Percentiles rank a stretch among this genome's conserved stretches.
Conservation (phyloP, 257 asterid species). For the Fraxinus excelsior region DNA sequence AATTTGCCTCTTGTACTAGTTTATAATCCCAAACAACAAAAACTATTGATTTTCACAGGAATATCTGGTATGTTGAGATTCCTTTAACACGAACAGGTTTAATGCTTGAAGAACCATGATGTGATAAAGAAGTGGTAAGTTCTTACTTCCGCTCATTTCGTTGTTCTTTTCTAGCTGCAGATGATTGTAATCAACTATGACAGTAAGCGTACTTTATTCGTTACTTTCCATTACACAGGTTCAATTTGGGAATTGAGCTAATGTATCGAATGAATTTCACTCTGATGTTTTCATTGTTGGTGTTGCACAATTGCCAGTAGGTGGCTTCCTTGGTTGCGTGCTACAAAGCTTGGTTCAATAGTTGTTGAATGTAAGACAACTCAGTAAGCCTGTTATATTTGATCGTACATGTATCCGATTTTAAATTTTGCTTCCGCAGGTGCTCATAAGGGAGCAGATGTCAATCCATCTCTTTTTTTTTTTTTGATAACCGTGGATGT, state of each 20-base stretch:
- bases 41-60: background rate
- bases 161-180: conserved; percentile 1
- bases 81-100: too few species aligned
- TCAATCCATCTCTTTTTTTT: too few species aligned
- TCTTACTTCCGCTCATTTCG: background rate
- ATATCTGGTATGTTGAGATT: background rate
- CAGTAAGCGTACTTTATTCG: background rate
- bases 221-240: background rate
- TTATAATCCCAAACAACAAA: background rate
- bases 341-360: conserved; percentile 85
- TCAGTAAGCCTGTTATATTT: conserved; percentile 3
- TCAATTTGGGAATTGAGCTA: background rate
- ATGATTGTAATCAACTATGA: background rate
- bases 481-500: too few species aligned
- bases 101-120: too few species aligned
- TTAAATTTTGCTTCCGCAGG: conserved; percentile 7
- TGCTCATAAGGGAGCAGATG: too few species aligned
- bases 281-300: conserved; percentile 96
- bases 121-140: background rate
- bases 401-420: background rate
- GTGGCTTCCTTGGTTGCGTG: conserved; percentile 82
- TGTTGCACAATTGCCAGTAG: conserved; percentile 88
- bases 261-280: conserved; percentile 1
- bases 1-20: background rate
- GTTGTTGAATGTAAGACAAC: conserved; percentile 61